These are phyloP conservation scores for Leccinum discolor DNA, from an alignment of 1,284 basidiomycete species.

Conservation along the genomic window DNA sequence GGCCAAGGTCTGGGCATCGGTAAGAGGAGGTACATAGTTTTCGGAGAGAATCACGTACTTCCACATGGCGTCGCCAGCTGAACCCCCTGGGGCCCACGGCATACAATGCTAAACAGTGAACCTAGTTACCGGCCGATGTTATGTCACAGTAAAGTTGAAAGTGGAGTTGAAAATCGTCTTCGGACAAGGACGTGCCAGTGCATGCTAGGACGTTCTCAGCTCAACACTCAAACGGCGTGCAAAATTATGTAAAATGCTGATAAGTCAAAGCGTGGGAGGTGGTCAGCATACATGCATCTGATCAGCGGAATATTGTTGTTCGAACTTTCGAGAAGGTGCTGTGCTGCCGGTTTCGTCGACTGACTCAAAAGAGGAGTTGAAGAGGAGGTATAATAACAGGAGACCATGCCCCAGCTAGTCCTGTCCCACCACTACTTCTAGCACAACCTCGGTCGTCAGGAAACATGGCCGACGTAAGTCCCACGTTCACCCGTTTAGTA, in stretches of 20 bases:
- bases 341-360: neutral
- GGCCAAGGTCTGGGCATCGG: too few species aligned
- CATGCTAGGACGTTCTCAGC: neutral
- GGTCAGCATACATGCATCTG: neutral
- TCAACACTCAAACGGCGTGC: neutral
- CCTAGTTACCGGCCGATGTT: too few species aligned
- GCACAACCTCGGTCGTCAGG: neutral
- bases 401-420: neutral
- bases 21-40: too few species aligned
- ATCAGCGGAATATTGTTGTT: neutral
- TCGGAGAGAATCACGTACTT: too few species aligned
- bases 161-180: neutral
- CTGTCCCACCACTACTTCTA: neutral
- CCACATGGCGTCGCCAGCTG: too few species aligned
- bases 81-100: too few species aligned
- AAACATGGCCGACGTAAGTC: constrained; percentile 38
- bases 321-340: constrained; percentile 35
- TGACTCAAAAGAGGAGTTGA: constrained; percentile 8
- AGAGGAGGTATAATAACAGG: constrained; percentile 12
- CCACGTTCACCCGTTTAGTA: neutral
- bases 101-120: too few species aligned
- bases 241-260: too few species aligned
- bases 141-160: neutral
- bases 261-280: too few species aligned
- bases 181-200: neutral